Conservation (phyloP, 768 basidiomycete species). For the Boletus reticulatus region DNA sequence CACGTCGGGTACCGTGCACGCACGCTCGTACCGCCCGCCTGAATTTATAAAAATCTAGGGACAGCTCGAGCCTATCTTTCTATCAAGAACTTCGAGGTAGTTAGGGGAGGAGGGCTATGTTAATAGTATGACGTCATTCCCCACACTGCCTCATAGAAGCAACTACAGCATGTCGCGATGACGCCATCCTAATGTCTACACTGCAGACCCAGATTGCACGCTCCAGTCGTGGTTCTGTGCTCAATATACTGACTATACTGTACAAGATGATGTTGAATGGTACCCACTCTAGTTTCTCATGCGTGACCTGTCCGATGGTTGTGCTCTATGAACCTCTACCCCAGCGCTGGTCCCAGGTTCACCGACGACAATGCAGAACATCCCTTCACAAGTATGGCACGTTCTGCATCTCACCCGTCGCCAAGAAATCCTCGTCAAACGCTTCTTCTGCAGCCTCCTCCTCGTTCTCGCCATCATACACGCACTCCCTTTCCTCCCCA, state of each 20-base stretch:
- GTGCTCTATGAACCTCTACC: not conserved
- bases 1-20: too few species aligned
- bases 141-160: too few species aligned
- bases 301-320: slow-evolving; percentile 1
- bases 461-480: slow-evolving; percentile 43
- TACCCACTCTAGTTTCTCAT: not conserved
- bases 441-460: slow-evolving; percentile 68
- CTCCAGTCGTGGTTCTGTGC: not conserved
- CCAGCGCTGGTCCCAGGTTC: not conserved
- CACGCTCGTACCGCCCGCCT: too few species aligned
- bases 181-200: too few species aligned
- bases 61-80: too few species aligned
- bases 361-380: not conserved
- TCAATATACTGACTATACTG: not conserved
- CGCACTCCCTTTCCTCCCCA: slow-evolving; percentile 33
- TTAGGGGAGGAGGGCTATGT: too few species aligned
- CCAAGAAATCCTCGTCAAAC: slow-evolving; percentile 77
- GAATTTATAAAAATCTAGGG: too few species aligned
- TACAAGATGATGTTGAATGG: not conserved
- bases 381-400: slow-evolving; percentile 56
- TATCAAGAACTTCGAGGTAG: too few species aligned
- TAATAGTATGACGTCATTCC: too few species aligned
- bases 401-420: slow-evolving; percentile 81
- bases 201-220: too few species aligned
- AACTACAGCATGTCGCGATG: too few species aligned